Evolutionary conservation across 2,329 filamentous ascomycete species (phyloP).

Genomic region (Alternaria sp.): DNA sequence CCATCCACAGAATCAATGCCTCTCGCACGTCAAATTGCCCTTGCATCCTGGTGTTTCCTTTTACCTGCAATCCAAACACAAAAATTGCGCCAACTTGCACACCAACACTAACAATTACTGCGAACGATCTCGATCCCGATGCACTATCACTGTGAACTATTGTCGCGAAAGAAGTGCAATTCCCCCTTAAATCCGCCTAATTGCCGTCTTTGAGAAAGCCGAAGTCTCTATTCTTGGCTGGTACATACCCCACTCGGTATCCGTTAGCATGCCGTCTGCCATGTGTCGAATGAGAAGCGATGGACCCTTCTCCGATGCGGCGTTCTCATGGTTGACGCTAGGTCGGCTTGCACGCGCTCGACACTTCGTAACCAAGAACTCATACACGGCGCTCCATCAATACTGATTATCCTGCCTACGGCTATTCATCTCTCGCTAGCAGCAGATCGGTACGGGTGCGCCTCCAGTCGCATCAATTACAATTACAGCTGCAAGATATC

Average conservation of each 20-base stretch:
- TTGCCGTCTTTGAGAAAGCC: not conserved
- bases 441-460: not conserved
- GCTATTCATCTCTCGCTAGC: not conserved
- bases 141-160: not conserved
- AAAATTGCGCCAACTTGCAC: not conserved
- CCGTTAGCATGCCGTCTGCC: not conserved
- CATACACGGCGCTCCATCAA: not conserved
- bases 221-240: not conserved
- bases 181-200: not conserved
- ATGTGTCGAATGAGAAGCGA: not conserved
- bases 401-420: not conserved
- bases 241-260: not conserved
- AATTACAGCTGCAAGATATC: not conserved
- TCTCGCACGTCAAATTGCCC: not conserved
- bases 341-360: not conserved
- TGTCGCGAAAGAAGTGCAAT: not conserved
- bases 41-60: not conserved
- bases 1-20: not conserved
- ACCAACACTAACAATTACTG: not conserved
- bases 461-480: not conserved
- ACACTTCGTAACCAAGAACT: not conserved
- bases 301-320: conserved; percentile 3
- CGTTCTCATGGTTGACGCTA: not conserved
- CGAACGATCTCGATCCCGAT: not conserved
- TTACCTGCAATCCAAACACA: not conserved